phyloP scores from a whole-genome alignment of 2,329 filamentous ascomycete species.

The Thielaviopsis euricoi region DNA sequence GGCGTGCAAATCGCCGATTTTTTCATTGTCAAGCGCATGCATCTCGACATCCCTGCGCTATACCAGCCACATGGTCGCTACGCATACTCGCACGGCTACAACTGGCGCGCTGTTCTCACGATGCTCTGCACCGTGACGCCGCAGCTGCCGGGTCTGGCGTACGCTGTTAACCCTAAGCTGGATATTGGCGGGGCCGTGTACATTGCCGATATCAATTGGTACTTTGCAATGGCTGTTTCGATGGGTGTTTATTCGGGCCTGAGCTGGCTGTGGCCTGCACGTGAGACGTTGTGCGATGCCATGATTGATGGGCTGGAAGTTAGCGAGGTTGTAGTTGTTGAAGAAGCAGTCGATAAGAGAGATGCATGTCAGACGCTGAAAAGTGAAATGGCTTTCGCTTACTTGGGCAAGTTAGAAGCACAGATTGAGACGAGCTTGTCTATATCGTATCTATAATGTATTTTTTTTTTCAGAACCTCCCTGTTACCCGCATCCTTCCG shows the following conservation, averaged over 20 bases:
- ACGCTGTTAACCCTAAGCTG: conserved; percentile 21
- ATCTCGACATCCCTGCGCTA: conserved; percentile 25
- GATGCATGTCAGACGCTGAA: not conserved
- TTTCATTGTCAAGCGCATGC: conserved; percentile 38
- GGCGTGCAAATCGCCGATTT: conserved; percentile 42
- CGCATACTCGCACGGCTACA: conserved; percentile 27
- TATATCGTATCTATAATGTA: no score
- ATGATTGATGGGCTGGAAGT: not conserved
- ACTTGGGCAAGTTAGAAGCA: no score
- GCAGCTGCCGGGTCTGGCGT: conserved; percentile 36
- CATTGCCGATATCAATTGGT: conserved; percentile 2
- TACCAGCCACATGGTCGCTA: conserved; percentile 29
- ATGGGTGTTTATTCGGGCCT: not conserved
- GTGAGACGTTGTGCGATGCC: not conserved
- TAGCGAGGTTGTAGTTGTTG: not conserved
- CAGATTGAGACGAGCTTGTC: no score
- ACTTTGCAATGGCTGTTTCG: not conserved
- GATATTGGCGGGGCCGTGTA: conserved; percentile 1
- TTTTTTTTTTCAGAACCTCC: not conserved
- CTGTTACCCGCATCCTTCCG: not conserved
- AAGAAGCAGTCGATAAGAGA: not conserved
- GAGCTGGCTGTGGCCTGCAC: not conserved
- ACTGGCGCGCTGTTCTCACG: conserved; percentile 42
- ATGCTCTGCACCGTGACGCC: conserved; percentile 41
- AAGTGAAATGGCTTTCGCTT: not conserved